Evolutionary conservation across 2,329 filamentous ascomycete genomes (phyloP), one percentile per base, ranked within the genome.

Genomic region (Fusarium oxysporum): DNA sequence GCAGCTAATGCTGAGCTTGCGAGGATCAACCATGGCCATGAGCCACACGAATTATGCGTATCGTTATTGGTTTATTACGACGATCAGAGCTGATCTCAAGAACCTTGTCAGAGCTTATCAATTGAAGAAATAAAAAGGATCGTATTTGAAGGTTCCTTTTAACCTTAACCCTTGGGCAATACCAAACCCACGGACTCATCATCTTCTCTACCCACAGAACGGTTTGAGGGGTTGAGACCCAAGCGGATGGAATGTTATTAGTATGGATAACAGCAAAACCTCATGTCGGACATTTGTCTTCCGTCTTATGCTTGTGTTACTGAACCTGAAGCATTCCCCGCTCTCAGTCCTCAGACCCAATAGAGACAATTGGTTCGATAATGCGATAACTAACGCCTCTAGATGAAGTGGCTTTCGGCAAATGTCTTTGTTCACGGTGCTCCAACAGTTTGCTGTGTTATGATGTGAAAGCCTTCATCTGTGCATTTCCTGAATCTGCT

Each of bases 1-100:
- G 65, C 65, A 77, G 75, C 71, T 77, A 77, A 77, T 55, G 40
- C 73, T 58, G 44, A 50, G 37, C 30, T 43, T 48, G 38, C 25
- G 23, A 50, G 44, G 19, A 21, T 33, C 40, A 19, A 45, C 21
- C 21, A n/a, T 45, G 57, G 33, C 13, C 17, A n/a, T 47, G 57
- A 55, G 40, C 65, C 61, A 71, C 62, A 58, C n/a, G 48, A 71
- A 65, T 61, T 59, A 30, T 41, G 38, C n/a, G 45, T 48, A 12
- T 38, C 25, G 8, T 56, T 25, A 72, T 73, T 74, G 58, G 71
- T 21, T 35, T 54, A 35, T 61, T 10, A 25, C 14, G 55, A 57
- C 51, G 60, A 70, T 65, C 50, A 43, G 33, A 53, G 23, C 10
- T 38, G 32, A 55, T 54, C 16, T 28, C 4, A 60, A 48, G 35